Base-by-base conservation (phyloP, 2,329 filamentous ascomycete genomes). In the Penicillium hordei region DNA sequence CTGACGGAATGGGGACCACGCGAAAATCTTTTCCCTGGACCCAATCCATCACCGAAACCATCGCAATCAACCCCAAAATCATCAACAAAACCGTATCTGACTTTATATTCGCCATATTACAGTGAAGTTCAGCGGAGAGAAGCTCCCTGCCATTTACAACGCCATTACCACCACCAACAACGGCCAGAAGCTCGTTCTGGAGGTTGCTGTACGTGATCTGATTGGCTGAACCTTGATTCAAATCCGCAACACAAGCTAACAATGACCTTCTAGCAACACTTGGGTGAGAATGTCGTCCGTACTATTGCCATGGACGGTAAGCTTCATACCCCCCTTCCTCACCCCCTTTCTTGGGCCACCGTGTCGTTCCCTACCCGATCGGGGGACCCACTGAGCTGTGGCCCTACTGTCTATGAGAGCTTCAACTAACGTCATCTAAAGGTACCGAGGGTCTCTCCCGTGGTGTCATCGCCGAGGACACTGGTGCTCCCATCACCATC, bases 251-350 rank as follows among this genome's bases (percentile, higher is more conserved):
- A 33, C 31, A 58, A 60, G 62, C 66, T 73, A 67, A 69, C 64
- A 34, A 44, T 36, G 27, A 9, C 51, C 36, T 33, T 58, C 69
- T 72, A 97, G 92, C 94, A 99, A 97, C 94, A 97, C 88, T 83
- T 99, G 81, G 94, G 94, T 84, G 91, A 99, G 86, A 96, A 91
- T 85, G 91, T 97, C 78, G 94, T 99, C 80, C 89, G 94, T 81
- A 96, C 91, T 82, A 99, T 99, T 96, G 94, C 94, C 82, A 99
- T 99, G 94, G 94, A 99, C 83, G 94, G 93, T 95, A 88, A 81
- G 86, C 79, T 66, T 55, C 42, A 50, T 40, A 50, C 40, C 48
- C 52, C 52, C 33, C 52, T 43, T 52, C 50, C 33, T 46, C 57
- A 33, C 43, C 55, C 55, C 56, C 38, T 57, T 49, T 49, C 58